These are phyloP conservation scores for Wickerhamomyces queroliae DNA, from an alignment of 805 yeast species.

Conservation along the genomic window DNA sequence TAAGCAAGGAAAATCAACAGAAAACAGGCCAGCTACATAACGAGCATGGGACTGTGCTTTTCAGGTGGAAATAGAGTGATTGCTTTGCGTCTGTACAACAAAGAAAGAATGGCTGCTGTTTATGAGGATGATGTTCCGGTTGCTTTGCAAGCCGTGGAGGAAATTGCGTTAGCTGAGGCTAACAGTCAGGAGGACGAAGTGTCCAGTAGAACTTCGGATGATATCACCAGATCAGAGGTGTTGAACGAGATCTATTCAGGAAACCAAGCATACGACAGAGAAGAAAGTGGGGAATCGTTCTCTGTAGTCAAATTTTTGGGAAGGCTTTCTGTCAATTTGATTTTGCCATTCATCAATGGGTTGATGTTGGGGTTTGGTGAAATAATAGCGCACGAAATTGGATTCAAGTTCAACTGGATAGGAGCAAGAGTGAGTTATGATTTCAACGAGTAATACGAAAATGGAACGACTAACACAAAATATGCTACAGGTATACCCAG, in stretches of 20 bases:
- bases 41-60: too few relatives aligned
- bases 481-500: conserved; percentile 27
- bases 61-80: too few relatives aligned
- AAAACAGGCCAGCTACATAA: too few relatives aligned
- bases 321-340: conserved; percentile 61
- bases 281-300: neutral
- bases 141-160: neutral
- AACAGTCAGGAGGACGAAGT: neutral
- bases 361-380: conserved; percentile 96
- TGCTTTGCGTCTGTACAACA: neutral
- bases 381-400: conserved; percentile 87
- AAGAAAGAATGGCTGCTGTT: neutral
- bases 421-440: conserved; percentile 60
- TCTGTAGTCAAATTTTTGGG: conserved; percentile 4
- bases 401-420: conserved; percentile 70
- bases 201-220: neutral
- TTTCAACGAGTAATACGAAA: too few relatives aligned
- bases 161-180: neutral
- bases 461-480: conserved; percentile 3
- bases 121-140: neutral
- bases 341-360: conserved; percentile 88
- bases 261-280: neutral
- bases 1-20: too few relatives aligned
- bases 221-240: neutral
- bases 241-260: neutral